phyloP scores from a whole-genome alignment of 2,329 filamentous ascomycete species.

The Dryadomyces quercus-mongolicae region DNA sequence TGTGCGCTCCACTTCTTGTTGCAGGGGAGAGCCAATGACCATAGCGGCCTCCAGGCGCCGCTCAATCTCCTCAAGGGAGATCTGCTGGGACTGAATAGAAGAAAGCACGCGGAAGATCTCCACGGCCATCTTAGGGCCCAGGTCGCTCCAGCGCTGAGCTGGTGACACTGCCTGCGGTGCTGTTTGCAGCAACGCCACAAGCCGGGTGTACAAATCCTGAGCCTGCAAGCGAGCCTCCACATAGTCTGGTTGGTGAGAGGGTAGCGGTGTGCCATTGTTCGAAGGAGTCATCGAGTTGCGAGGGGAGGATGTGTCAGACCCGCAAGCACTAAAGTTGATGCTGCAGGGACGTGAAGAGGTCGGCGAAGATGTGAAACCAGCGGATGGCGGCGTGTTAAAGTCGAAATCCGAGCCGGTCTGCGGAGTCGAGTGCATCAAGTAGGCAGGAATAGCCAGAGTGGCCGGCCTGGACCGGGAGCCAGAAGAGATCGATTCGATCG shows the following conservation, averaged over 20 bases:
- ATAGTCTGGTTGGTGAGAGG: conserved; percentile 20
- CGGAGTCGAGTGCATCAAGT: not conserved
- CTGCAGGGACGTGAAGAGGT: conserved; percentile 38
- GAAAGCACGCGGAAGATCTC: conserved; percentile 41
- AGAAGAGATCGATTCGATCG: conserved; percentile 3
- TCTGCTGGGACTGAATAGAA: not conserved
- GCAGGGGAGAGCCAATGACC: not conserved
- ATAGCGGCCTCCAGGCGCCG: conserved; percentile 5
- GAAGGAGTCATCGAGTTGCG: conserved; percentile 31
- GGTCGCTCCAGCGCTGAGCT: conserved; percentile 35
- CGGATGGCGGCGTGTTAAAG: conserved; percentile 11
- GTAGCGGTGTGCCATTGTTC: not conserved
- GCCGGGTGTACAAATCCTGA: conserved; percentile 37
- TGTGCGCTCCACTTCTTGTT: conserved; percentile 32
- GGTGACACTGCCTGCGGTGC: conserved; percentile 29
- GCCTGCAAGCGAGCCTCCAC: conserved; percentile 30
- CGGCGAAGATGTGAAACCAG: conserved; percentile 9
- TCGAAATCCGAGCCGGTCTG: conserved; percentile 6
- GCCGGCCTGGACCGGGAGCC: not conserved
- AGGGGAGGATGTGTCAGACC: conserved; percentile 38
- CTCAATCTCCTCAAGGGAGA: conserved; percentile 8
- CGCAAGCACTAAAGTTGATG: conserved; percentile 34
- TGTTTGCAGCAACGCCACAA: conserved; percentile 43
- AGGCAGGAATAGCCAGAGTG: conserved; percentile 4
- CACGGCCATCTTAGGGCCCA: conserved; percentile 40